Evolutionary conservation across 371 early-diverging fungal species (phyloP), one percentile per base, ranked within the genome.

Genomic region (Mortierella polycephala): DNA sequence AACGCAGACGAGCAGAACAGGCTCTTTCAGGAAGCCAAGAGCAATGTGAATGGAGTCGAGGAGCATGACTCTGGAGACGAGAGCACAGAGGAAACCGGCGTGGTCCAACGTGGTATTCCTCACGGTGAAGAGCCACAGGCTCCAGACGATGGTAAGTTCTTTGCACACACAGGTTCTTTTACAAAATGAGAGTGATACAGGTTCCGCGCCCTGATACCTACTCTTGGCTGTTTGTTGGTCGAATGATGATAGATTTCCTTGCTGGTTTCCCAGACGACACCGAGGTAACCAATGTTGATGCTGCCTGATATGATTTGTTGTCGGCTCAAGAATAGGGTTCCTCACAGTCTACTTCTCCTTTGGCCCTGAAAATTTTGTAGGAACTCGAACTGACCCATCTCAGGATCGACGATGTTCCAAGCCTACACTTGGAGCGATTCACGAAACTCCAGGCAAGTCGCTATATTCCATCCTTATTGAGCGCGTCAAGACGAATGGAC

Each of bases 371-470:
- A 53, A 23, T n/a, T 10, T 30, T 11, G 16, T 74, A 93, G 92
- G 93, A 91, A 63, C 85, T 96, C 9, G 96, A 96, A 69, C 82
- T 94, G 51, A 89, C 90, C 49, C 96, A 96, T 83, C 86, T 89
- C 54, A 88, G 95, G 50, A 83, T 96, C 56, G 83, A 77, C 11
- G 74, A 87, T 44, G 71, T 96, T 10, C 83, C 85, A 0, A 83
- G 74, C 7, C 84, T 96, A 7, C 83, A 82, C 0, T 82, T 96
- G 2, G 88, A 81, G 39, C 85, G 95, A 50, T 95, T 96, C 82
- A 85, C 86, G 69, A 79, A 87, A 42, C 81, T 94, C 13, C 61
- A 90, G 88, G 95, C 93, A 83, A 20, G 16, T 2, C 12, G 44
- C 44, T 18, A n/a, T 12, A 20, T 5, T 39, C 49, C n/a, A 13